These are phyloP conservation scores for Volvariella surrecta DNA, from an alignment of 1,284 basidiomycete genomes.

Conservation along the genomic window DNA sequence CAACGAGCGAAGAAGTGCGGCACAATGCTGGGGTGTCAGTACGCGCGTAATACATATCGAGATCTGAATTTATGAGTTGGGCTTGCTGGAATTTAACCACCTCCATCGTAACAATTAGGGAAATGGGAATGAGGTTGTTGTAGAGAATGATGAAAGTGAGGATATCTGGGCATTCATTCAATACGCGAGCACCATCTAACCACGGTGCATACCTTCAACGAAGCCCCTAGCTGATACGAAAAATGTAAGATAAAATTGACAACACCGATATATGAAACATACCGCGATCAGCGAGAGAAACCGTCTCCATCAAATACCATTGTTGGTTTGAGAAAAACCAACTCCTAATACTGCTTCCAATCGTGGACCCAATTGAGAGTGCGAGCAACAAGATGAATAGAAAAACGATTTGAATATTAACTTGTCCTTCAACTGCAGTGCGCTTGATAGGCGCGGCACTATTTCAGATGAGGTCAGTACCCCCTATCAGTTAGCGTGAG, in stretches of 20 bases:
- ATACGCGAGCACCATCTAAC: constrained; percentile 7
- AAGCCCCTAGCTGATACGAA: constrained; percentile 57
- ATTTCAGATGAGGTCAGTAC: constrained; percentile 3
- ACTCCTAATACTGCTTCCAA: constrained; percentile 85
- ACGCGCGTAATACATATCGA: constrained; percentile 91
- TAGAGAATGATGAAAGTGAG: constrained; percentile 98
- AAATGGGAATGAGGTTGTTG: constrained; percentile 99
- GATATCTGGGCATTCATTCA: constrained; percentile 52
- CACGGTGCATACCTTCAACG: constrained; percentile 56
- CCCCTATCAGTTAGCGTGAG: neutral
- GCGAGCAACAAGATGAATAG: constrained; percentile 85
- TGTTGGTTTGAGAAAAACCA: constrained; percentile 81
- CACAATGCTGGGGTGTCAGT: constrained; percentile 97
- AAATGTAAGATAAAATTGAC: constrained; percentile 7
- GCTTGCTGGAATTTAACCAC: constrained; percentile 99
- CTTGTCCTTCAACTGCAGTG: constrained; percentile 93
- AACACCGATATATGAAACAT: constrained; percentile 14
- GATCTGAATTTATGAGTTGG: constrained; percentile 92
- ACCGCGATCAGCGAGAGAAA: constrained; percentile 56
- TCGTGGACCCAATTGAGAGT: constrained; percentile 85
- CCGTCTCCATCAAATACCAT: constrained; percentile 73
- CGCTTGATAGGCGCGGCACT: constrained; percentile 94
- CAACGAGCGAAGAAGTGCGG: constrained; percentile 93
- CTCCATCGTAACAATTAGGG: constrained; percentile 99
- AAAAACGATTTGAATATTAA: constrained; percentile 96